These are phyloP conservation scores for Takashimella koratensis DNA, from an alignment of 1,284 basidiomycete species.

Conservation along the genomic window DNA sequence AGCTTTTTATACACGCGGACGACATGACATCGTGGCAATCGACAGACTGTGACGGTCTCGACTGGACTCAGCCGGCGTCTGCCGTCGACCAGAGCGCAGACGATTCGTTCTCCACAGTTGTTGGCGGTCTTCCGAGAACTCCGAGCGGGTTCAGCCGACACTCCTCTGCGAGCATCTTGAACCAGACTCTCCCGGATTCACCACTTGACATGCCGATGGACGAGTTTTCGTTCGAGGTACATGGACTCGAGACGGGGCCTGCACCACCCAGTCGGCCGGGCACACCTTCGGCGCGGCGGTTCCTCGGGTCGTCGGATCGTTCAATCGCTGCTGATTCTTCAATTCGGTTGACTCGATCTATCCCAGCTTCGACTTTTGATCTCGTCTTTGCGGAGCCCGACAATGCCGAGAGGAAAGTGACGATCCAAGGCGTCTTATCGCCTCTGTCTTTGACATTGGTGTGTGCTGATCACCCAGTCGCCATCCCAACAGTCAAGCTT, in stretches of 20 bases:
- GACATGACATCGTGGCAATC: conserved; percentile 29
- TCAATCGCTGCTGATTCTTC: background rate
- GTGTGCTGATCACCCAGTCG: conserved; percentile 14
- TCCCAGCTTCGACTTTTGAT: conserved; percentile 20
- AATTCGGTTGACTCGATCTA: conserved; percentile 4
- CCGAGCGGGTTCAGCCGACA: background rate
- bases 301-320: background rate
- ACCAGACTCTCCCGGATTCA: conserved; percentile 20
- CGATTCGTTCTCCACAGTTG: conserved; percentile 30
- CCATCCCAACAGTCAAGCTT: conserved; percentile 28
- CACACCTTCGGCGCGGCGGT: background rate
- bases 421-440: conserved; percentile 23
- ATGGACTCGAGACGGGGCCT: background rate
- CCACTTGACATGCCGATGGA: conserved; percentile 23
- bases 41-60: conserved; percentile 21
- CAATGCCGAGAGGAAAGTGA: conserved; percentile 6
- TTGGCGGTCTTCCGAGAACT: background rate
- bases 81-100: conserved; percentile 1
- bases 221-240: conserved; percentile 40
- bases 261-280: background rate
- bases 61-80: conserved; percentile 9
- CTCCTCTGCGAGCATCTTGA: conserved; percentile 24
- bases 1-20: conserved; percentile 29
- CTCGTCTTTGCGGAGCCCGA: conserved; percentile 16
- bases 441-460: conserved; percentile 28